Evolutionary conservation across 2,329 filamentous ascomycete genomes (phyloP), one percentile per base, ranked within the genome.

Genomic region (Aspergillus tanneri): DNA sequence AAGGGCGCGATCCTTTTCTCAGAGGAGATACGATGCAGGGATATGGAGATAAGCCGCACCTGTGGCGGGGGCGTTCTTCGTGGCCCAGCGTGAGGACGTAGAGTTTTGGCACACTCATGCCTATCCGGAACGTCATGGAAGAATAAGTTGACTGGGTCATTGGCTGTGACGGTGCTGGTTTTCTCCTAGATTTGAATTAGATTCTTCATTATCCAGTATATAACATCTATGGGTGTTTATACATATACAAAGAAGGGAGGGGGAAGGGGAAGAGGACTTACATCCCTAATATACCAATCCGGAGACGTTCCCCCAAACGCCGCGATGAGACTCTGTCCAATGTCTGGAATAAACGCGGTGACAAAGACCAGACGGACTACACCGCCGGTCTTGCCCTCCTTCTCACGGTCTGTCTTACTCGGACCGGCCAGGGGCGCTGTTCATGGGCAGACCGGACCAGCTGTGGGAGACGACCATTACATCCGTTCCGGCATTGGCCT

Each of bases 361-460:
- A 72, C 58, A 43, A 66, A 70, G 5, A 64, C 53, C 25, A 72
- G 47, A 22, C 59, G 60, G 2, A 63, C 52, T 7, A 72, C 66
- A 3, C 69, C 69, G 2, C 68, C 68, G 1, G 46, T 41, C 36
- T 64, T 56, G 4, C 63, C 62, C n/a, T 49, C 48, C 16, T 54
- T 40, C 42, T 64, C 49, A 7, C 66, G 57, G n/a, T 64, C 59
- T 3, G 50, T 25, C 34, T 63, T 65, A 22, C 60, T 62, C 19
- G 72, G 60, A 1, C 65, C 66, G 8, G 62, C 54, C 1, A 69
- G n/a, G 49, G 2, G 63, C 62, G 47, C 67, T 67, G 53, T 59
- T 70, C 12, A 68, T 67, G 0, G 67, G 67, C 8, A 71, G 46
- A 2, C 66, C 65, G 5, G 67, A 60, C 63, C 69, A 71, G 49